Conservation (phyloP, 2,329 filamentous ascomycete species). For the Arachnopeziza araneosa region DNA sequence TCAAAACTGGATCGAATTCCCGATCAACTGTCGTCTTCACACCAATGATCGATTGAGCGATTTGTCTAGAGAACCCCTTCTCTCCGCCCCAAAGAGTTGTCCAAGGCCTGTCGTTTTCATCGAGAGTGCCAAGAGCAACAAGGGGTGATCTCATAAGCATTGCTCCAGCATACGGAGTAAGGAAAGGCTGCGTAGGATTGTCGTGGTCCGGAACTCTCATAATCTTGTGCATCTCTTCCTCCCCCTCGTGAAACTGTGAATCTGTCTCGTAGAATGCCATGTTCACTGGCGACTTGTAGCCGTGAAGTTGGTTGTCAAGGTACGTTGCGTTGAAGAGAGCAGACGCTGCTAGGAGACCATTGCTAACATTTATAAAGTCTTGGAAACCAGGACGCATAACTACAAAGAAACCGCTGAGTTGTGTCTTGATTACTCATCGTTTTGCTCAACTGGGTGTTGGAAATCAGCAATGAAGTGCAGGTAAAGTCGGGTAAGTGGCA, state of each 20-base stretch:
- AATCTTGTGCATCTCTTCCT: slow-evolving; percentile 57
- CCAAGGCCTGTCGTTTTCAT: slow-evolving; percentile 63
- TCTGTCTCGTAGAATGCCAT: slow-evolving; percentile 34
- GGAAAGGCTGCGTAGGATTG: slow-evolving; percentile 63
- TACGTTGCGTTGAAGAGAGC: neutral
- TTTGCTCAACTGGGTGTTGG: neutral
- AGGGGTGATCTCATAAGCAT: slow-evolving; percentile 60
- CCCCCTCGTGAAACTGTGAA: slow-evolving; percentile 58
- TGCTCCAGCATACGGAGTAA: slow-evolving; percentile 55
- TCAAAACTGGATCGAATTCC: slow-evolving; percentile 63
- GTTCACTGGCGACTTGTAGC: neutral
- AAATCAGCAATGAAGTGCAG: neutral
- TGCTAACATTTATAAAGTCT: neutral
- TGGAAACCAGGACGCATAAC: neutral
- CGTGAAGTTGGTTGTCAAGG: neutral
- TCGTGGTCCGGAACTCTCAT: slow-evolving; percentile 51
- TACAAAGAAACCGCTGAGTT: neutral
- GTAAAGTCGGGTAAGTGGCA: neutral
- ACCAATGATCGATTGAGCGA: slow-evolving; percentile 59
- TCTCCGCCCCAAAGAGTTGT: slow-evolving; percentile 74
- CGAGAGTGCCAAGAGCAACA: slow-evolving; percentile 68
- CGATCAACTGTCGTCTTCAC: slow-evolving; percentile 56
- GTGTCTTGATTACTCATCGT: neutral
- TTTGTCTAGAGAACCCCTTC: slow-evolving; percentile 57
- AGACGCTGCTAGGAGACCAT: neutral